phyloP scores from a whole-genome alignment of 148 eudicot genomes.

The Rheum nobile region DNA sequence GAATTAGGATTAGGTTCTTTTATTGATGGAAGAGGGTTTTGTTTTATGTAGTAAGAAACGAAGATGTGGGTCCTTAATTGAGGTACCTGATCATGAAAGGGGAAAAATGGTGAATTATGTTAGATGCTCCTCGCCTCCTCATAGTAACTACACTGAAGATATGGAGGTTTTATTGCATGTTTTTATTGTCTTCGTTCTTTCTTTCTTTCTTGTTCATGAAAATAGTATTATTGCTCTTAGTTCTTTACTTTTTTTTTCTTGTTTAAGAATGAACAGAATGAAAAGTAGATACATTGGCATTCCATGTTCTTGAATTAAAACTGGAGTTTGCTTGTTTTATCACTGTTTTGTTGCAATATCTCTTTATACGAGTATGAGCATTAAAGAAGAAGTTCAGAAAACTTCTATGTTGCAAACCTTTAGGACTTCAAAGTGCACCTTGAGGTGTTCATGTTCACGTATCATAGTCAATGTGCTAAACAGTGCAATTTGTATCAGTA shows the following conservation, averaged over 20 bases:
- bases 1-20: not conserved
- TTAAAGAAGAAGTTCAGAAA: not conserved
- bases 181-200: not conserved
- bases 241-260: not conserved
- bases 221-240: not conserved
- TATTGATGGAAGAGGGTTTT: not conserved
- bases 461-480: not conserved
- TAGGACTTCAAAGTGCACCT: not conserved
- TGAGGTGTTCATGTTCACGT: not conserved
- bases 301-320: not conserved
- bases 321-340: not conserved
- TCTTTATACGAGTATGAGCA: not conserved
- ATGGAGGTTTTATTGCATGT: not conserved
- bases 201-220: not conserved
- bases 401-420: not conserved
- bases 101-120: not conserved
- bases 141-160: not conserved
- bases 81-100: not conserved
- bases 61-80: not conserved
- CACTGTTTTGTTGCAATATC: not conserved
- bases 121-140: not conserved
- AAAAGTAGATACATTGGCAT: not conserved
- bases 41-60: not conserved
- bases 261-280: not conserved
- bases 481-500: not conserved